Percentiles rank a stretch among this genome's conserved stretches.
Conservation (phyloP, 306 rosid genomes). For the Prunus mume region DNA sequence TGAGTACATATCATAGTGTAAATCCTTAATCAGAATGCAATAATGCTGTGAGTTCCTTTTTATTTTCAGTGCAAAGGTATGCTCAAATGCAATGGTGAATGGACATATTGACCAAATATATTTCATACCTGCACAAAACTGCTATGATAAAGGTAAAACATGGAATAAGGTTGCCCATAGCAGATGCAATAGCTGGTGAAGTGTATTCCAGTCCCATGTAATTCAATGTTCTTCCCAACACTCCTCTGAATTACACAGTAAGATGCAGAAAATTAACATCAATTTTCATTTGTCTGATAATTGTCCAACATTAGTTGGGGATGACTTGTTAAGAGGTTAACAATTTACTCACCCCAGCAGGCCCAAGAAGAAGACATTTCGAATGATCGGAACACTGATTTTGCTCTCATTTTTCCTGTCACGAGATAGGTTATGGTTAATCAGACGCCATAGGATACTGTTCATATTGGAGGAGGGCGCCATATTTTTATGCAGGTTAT, state of each 20-base stretch:
- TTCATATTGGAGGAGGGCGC: too few relatives aligned
- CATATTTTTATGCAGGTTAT: too few relatives aligned
- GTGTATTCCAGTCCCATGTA: constrained; percentile 19
- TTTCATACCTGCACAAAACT: constrained; percentile 19
- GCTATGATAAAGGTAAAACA: constrained; percentile 23
- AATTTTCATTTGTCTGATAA: not conserved
- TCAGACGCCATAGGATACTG: not conserved
- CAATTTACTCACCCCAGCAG: constrained; percentile 12
- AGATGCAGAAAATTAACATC: not conserved
- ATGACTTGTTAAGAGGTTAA: too few relatives aligned
- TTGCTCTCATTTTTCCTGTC: constrained; percentile 21
- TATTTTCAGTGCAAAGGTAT: too few relatives aligned
- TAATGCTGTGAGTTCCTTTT: not conserved
- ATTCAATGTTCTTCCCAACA: constrained; percentile 17
- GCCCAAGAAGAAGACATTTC: constrained; percentile 25
- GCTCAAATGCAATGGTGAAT: too few relatives aligned
- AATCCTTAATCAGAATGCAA: not conserved
- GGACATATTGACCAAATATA: not conserved
- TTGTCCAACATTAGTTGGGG: not conserved
- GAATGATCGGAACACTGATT: constrained; percentile 11
- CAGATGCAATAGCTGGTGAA: constrained; percentile 21
- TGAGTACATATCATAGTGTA: not conserved
- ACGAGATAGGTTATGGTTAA: not conserved
- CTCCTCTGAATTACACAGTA: constrained; percentile 8
- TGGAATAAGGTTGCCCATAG: constrained; percentile 16